phyloP scores from a whole-genome alignment of 2,329 filamentous ascomycete genomes.

The Beauveria sp. region DNA sequence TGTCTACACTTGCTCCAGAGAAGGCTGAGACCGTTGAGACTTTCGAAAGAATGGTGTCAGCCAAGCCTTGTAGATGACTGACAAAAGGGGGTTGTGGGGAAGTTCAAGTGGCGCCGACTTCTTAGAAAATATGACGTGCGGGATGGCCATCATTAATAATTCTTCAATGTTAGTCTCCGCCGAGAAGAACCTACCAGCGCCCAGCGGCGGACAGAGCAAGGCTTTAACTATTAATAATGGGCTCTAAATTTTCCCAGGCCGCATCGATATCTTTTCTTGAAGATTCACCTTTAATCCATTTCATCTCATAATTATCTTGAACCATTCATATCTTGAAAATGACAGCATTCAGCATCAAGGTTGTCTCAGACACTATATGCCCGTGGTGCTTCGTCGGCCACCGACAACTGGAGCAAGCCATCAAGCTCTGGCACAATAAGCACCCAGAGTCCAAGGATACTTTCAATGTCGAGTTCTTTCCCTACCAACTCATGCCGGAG shows the following conservation, averaged over 20 bases:
- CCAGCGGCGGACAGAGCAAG: no score
- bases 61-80: no score
- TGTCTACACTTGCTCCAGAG: no score
- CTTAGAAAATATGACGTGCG: background rate
- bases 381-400: conserved; percentile 46
- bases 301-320: background rate
- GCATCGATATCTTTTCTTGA: no score
- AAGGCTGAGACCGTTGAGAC: no score
- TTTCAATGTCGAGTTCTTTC: conserved; percentile 39
- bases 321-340: conserved; percentile 33
- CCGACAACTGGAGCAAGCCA: conserved; percentile 37
- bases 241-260: background rate
- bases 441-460: conserved; percentile 49
- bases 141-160: conserved; percentile 5
- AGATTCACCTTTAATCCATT: background rate
- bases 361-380: conserved; percentile 43
- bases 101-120: background rate
- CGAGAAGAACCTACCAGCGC: no score
- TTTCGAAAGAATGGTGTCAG: no score
- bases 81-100: background rate
- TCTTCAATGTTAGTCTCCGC: background rate
- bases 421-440: conserved; percentile 30
- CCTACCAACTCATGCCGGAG: conserved; percentile 36
- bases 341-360: conserved; percentile 44
- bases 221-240: background rate